Conservation (phyloP, 1,139 yeast genomes). For the Kluyveromyces sp. region DNA sequence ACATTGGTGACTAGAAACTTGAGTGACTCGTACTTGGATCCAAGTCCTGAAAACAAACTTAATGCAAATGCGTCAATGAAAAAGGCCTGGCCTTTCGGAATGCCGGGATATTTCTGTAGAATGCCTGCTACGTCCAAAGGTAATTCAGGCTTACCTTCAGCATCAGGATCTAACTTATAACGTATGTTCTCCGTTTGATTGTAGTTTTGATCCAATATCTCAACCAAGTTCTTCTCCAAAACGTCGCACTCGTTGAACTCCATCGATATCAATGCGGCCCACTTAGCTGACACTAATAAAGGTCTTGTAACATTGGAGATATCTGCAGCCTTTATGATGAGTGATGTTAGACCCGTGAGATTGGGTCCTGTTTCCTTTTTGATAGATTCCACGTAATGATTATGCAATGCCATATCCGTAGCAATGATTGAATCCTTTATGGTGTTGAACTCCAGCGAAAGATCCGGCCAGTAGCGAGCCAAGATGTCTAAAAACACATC, state of each 20-base stretch:
- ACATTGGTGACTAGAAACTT: slow-evolving; percentile 41
- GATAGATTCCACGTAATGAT: slow-evolving; percentile 48
- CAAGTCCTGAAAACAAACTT: slow-evolving; percentile 61
- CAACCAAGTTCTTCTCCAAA: slow-evolving; percentile 39
- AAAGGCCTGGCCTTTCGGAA: slow-evolving; percentile 75
- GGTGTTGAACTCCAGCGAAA: slow-evolving; percentile 26
- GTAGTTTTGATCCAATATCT: not conserved
- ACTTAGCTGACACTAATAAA: slow-evolving; percentile 64
- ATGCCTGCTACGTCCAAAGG: slow-evolving; percentile 30
- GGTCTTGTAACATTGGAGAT: slow-evolving; percentile 88
- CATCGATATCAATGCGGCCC: slow-evolving; percentile 74
- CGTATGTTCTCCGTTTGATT: not conserved
- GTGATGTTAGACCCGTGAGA: slow-evolving; percentile 45
- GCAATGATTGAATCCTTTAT: slow-evolving; percentile 52
- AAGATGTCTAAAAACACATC: slow-evolving; percentile 60
- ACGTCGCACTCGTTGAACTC: slow-evolving; percentile 67
- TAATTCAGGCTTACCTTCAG: slow-evolving; percentile 22
- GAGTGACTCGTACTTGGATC: slow-evolving; percentile 50
- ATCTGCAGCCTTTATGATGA: slow-evolving; percentile 87
- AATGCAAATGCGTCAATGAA: slow-evolving; percentile 79
- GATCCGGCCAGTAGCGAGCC: slow-evolving; percentile 54
- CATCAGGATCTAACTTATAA: not conserved
- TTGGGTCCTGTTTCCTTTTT: slow-evolving; percentile 17
- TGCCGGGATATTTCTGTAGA: slow-evolving; percentile 39
- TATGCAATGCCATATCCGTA: slow-evolving; percentile 92